Base-by-base conservation (phyloP, 108 stramenopile genomes). In the Skeletonema tropicum region DNA sequence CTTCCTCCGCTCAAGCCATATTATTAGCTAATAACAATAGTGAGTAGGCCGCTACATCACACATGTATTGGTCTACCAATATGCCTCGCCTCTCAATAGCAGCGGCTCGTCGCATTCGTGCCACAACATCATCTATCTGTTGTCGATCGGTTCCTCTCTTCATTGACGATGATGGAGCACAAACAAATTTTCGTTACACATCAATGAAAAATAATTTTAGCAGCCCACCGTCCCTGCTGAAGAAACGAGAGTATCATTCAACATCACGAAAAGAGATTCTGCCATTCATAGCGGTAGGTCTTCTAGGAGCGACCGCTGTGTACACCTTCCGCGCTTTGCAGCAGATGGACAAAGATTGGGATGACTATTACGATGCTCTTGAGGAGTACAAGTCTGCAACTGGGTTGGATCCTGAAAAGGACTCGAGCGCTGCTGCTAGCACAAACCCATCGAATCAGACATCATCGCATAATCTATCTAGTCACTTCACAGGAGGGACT, bases 301-400 rank as follows among this genome's bases (percentile, higher is more conserved):
- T 73, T 1, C 11, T 75, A 4, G 80, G 73, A 3, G 19, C 46
- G n/a, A 45, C 55, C 17, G 65, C 76, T 23, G 74, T 89, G 0
- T 94, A 90, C 60, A 77, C 87, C 32, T 90, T 84, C 77, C 84
- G 85, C 32, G 87, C 93, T 0, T 57, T 90, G 30, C 68, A 85
- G 29, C 89, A 91, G 46, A 92, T 94, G 89, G 90, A 94, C 57
- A 65, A 68, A 23, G 93, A 94, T 36, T 89, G 90, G 90, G 89
- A 90, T 49, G 90, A 94, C 11, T 94, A 94, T 81, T 75, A 90
- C 33, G 87, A 82, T 83, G 60, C 75, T 49, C 29, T 94, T 59
- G 74, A 86, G 46, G 83, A 90, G 55, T 92, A 89, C 72, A 83
- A 91, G 69, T 1, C 32, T n/a, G n/a, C 15, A 6, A 74, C 62